Evolutionary conservation across 805 yeast species (phyloP), one percentile per base, ranked within the genome.

Genomic region (Saccharomycopsis javanensis): DNA sequence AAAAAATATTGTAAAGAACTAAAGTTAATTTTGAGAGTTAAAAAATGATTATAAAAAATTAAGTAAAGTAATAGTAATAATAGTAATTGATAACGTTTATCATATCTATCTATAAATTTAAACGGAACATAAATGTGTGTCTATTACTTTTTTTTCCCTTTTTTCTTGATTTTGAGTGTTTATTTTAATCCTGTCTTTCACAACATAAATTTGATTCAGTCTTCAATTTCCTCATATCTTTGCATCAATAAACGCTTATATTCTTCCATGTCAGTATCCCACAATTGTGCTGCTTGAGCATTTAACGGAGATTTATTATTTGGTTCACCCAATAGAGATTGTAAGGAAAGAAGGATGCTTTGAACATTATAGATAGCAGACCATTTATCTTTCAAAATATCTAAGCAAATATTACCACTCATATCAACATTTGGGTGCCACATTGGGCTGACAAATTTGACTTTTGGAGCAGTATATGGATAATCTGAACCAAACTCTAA

Each of bases 371-470:
- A 80, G 8, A 80, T 78, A 1, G 83, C 85, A 54, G 82, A 75
- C 87, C 87, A 82, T 61, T 81, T 74, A 54, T 81, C 85, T 65
- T 82, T 81, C 66, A 82, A 71, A 55, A 82, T 82, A 65, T 81
- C 85, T 50, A 82, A 71, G 62, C 87, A 82, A 59, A 82, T 83
- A 60, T 80, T 76, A n/a, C 87, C 87, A 55, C 77, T 71, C 73
- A 79, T 77, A 62, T 81, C 84, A 60, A 82, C 80, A 64, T 82
- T 82, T 28, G 87, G 87, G 64, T 81, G 86, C 76, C 81, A 79
- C 76, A 81, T 77, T 16, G 85, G 84, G 48, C 81, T 76, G 33
- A 73, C 75, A 64, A 82, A 82, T 62, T 69, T 74, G 64, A 82
- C 77, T 30, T 68, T 68, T 27, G 87, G 87, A 3, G 87, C 81